Conservation (phyloP, 2,329 filamentous ascomycete genomes). For the Xylariaceae sp. region DNA sequence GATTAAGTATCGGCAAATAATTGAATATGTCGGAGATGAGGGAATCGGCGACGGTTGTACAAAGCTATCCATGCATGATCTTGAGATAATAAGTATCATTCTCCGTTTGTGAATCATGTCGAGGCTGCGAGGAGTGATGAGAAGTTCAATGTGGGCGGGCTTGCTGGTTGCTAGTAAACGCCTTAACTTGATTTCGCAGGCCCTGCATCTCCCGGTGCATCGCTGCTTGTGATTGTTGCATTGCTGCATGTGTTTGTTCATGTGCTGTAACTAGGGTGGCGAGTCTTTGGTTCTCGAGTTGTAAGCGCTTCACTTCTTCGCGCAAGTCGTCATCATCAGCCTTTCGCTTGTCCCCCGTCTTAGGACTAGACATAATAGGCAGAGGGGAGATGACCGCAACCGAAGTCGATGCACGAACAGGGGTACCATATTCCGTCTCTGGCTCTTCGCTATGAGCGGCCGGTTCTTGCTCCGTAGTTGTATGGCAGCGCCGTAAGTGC, state of each 20-base stretch:
- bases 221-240: constrained; percentile 16
- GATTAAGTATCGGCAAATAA: too few species aligned
- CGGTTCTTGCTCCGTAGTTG: constrained; percentile 37
- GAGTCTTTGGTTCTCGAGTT: constrained; percentile 68
- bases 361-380: constrained; percentile 12
- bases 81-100: too few species aligned
- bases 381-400: not conserved
- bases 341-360: constrained; percentile 56
- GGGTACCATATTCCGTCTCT: constrained; percentile 31
- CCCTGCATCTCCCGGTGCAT: too few species aligned
- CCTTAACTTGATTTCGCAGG: too few species aligned
- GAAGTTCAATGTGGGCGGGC: too few species aligned
- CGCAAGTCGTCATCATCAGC: constrained; percentile 54
- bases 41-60: too few species aligned
- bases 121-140: too few species aligned
- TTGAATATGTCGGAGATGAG: too few species aligned
- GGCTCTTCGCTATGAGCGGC: constrained; percentile 34
- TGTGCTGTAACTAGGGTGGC: too few species aligned
- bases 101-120: too few species aligned
- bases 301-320: constrained; percentile 69
- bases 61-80: too few species aligned
- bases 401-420: constrained; percentile 1
- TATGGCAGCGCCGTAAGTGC: constrained; percentile 89
- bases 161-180: too few species aligned
- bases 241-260: constrained; percentile 26